Evolutionary conservation across 139 green algal genomes (phyloP).

Genomic region (Tetradesmus obliquus): DNA sequence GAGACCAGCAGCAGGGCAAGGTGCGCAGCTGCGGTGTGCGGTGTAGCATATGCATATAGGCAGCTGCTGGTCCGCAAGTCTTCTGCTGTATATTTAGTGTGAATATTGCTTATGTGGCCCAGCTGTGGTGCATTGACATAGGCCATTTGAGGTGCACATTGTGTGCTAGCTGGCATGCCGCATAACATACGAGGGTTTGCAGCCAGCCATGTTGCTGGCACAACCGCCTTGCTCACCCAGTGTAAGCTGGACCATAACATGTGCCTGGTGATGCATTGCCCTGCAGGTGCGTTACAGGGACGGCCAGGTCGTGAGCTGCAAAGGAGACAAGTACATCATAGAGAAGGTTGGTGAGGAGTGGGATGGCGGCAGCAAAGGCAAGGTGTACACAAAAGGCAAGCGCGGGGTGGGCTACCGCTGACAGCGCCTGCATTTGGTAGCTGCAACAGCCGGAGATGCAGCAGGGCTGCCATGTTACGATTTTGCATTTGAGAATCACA

Average conservation of each 20-base stretch:
- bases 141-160: neutral
- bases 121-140: neutral
- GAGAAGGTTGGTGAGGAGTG: constrained; percentile 66
- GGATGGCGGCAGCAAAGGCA: constrained; percentile 71
- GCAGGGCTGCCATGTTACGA: no score
- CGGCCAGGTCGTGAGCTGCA: constrained; percentile 60
- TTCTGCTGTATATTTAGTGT: no score
- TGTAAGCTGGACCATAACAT: neutral
- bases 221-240: neutral
- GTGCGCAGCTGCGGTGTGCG: neutral
- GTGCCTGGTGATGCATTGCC: neutral
- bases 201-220: no score
- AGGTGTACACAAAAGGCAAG: constrained; percentile 79
- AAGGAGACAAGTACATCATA: constrained; percentile 81
- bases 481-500: no score
- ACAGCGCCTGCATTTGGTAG: neutral
- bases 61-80: no score
- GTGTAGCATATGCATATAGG: neutral
- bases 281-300: constrained; percentile 70
- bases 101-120: neutral
- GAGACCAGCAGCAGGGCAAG: constrained; percentile 14
- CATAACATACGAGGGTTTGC: no score
- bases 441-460: neutral
- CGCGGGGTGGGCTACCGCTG: constrained; percentile 66
- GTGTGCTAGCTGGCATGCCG: no score